Evolutionary conservation across 2,329 filamentous ascomycete species (phyloP).

Genomic region (Pseudogymnoascus sp.): DNA sequence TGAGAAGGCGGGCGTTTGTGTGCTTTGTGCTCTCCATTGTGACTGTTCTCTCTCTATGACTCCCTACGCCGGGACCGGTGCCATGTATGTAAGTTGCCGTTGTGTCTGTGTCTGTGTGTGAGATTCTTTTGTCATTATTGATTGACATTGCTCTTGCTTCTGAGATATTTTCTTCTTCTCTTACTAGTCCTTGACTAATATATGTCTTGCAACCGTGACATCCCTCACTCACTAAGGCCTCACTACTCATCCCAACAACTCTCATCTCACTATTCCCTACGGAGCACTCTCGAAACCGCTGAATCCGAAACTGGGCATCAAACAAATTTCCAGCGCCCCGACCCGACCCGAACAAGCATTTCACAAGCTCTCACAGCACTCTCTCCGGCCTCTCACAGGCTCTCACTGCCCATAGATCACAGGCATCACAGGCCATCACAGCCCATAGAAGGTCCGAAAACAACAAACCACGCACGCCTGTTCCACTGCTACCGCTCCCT

Average conservation of each 20-base stretch:
- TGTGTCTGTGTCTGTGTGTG: neutral
- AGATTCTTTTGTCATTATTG: neutral
- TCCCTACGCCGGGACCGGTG: neutral
- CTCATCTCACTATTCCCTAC: neutral
- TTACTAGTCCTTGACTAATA: neutral
- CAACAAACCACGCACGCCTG: neutral
- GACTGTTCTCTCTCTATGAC: neutral
- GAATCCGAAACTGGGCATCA: conserved; percentile 1
- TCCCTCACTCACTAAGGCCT: neutral
- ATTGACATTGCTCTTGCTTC: neutral
- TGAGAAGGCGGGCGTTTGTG: neutral
- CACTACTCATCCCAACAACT: neutral
- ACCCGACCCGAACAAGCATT: conserved; percentile 1
- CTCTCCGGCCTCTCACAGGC: neutral
- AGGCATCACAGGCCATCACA: neutral
- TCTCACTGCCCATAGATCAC: neutral
- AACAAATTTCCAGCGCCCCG: neutral
- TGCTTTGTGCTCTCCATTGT: neutral
- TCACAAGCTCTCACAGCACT: neutral
- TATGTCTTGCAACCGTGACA: neutral
- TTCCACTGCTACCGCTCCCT: neutral
- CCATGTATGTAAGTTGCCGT: neutral
- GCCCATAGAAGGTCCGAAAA: neutral
- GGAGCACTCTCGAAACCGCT: neutral
- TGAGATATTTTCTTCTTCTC: neutral